A percentile compares a stretch with the other conserved stretches of the same genome.
phyloP scores from a whole-genome alignment of 1,284 basidiomycete genomes.

The Apiotrichum mycotoxinovorans region DNA sequence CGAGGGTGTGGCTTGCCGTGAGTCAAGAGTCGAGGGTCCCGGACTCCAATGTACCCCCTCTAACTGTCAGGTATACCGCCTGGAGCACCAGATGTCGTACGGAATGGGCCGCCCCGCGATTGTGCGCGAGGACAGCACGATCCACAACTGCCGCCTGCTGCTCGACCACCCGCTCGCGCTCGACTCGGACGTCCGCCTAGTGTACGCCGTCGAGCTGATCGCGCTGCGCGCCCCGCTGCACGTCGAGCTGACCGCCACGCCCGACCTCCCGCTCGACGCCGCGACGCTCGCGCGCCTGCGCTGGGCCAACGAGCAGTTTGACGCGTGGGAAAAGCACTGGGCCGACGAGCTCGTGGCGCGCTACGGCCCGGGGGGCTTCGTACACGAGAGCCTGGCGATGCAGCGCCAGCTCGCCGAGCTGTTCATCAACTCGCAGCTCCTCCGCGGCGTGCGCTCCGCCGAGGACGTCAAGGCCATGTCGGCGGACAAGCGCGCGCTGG shows the following conservation, averaged over 20 bases:
- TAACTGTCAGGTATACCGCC: constrained; percentile 57
- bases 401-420: constrained; percentile 21
- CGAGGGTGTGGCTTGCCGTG: constrained; percentile 75
- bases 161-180: constrained; percentile 78
- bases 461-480: constrained; percentile 24
- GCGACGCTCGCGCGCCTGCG: constrained; percentile 27
- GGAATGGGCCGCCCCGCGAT: constrained; percentile 83
- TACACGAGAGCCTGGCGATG: constrained; percentile 22
- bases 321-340: constrained; percentile 34
- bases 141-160: constrained; percentile 66
- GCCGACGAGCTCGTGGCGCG: constrained; percentile 17
- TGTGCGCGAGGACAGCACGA: constrained; percentile 79
- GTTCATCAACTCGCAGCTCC: constrained; percentile 30
- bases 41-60: neutral
- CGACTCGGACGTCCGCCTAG: constrained; percentile 81
- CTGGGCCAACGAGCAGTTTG: constrained; percentile 30
- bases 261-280: constrained; percentile 22
- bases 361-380: constrained; percentile 15
- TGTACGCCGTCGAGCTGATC: constrained; percentile 61
- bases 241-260: constrained; percentile 20
- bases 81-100: constrained; percentile 86
- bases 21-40: too few relatives aligned
- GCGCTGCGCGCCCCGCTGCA: constrained; percentile 20
- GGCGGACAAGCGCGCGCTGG: constrained; percentile 26
- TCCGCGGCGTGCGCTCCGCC: constrained; percentile 24